Evolutionary conservation across 345 rosid genomes (phyloP).

Genomic region (Fremontodendron californicum): DNA sequence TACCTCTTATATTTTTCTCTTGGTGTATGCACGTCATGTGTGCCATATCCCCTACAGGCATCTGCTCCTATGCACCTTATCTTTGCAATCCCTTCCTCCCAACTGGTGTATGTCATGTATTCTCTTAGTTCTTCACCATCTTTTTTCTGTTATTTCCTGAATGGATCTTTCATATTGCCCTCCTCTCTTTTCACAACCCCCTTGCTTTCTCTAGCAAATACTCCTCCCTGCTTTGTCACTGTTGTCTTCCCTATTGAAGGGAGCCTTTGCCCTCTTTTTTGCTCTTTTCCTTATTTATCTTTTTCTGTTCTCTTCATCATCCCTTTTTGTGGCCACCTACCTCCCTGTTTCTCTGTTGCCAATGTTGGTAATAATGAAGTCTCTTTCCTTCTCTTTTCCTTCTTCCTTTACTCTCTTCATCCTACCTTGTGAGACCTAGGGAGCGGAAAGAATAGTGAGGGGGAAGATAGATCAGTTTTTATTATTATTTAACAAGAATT

Average conservation of each 20-base stretch:
- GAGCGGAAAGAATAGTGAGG: neutral
- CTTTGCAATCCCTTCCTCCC: neutral
- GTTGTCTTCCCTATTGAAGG: neutral
- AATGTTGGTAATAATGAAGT: neutral
- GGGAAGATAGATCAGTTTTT: neutral
- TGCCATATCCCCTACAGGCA: neutral
- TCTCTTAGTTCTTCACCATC: neutral
- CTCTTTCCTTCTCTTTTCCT: neutral
- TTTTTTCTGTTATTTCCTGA: neutral
- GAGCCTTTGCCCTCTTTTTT: neutral
- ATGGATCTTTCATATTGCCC: neutral
- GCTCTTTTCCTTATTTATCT: neutral
- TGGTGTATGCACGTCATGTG: neutral
- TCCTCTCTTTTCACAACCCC: neutral
- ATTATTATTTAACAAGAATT: neutral
- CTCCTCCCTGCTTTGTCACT: neutral
- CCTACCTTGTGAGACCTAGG: neutral
- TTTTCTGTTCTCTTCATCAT: neutral
- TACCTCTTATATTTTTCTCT: neutral
- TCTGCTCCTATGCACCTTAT: neutral
- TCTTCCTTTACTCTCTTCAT: neutral
- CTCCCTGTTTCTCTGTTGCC: neutral
- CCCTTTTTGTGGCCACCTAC: neutral
- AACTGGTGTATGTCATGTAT: neutral
- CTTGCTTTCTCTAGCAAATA: neutral